Conservation (phyloP, 169 alveolate genomes). For the Miamiensis avidus region DNA sequence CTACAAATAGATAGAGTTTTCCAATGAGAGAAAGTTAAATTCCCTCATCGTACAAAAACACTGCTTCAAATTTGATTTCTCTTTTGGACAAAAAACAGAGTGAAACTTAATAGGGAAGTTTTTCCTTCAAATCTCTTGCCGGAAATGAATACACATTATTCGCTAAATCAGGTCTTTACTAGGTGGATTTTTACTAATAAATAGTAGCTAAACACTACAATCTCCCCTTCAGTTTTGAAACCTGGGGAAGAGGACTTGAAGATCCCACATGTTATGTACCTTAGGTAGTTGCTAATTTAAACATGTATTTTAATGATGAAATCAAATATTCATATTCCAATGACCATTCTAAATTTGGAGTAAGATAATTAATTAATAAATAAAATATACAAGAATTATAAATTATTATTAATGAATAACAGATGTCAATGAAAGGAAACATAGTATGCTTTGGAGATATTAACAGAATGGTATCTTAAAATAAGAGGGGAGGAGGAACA, state of each 20-base stretch:
- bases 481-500: constrained; percentile 9
- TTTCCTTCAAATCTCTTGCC: neutral
- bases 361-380: too few relatives aligned
- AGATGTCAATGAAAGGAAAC: neutral
- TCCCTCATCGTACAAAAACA: too few relatives aligned
- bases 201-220: neutral
- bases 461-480: constrained; percentile 4
- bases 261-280: neutral
- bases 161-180: neutral
- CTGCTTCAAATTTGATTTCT: too few relatives aligned
- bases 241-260: neutral
- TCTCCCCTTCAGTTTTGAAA: neutral
- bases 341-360: neutral
- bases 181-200: neutral
- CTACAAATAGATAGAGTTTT: neutral
- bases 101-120: neutral
- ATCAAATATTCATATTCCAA: neutral
- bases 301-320: neutral
- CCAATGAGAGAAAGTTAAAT: too few relatives aligned
- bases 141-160: neutral
- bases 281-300: neutral
- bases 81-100: neutral
- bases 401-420: too few relatives aligned
- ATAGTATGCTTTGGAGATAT: neutral
- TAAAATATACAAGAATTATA: too few relatives aligned